These are phyloP conservation scores for Neckera pumila DNA, from an alignment of 225 moss, liverwort and hornwort genomes.

Conservation along the genomic window DNA sequence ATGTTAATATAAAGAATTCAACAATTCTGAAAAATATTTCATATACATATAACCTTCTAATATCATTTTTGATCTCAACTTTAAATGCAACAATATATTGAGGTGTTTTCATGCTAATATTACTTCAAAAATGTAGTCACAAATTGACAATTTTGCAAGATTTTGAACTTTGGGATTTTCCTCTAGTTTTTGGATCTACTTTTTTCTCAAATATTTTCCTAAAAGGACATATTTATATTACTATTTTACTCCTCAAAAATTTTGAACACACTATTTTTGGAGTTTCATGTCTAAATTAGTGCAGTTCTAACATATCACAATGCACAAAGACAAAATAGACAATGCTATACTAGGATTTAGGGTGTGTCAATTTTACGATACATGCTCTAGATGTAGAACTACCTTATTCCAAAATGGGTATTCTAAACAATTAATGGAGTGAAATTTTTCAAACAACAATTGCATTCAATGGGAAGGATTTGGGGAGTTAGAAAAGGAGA, in stretches of 20 bases:
- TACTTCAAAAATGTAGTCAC: neutral
- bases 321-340: neutral
- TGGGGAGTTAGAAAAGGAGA: fast-evolving
- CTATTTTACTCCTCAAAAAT: neutral
- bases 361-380: neutral
- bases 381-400: fast-evolving
- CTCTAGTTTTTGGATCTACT: neutral
- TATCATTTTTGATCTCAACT: no score
- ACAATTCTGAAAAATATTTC: neutral
- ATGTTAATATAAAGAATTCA: neutral
- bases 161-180: neutral
- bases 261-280: neutral
- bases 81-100: neutral
- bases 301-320: neutral
- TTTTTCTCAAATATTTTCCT: fast-evolving
- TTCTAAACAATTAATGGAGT: neutral
- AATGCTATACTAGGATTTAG: neutral
- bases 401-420: neutral
- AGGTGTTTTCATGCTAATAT: neutral
- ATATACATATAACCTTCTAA: neutral
- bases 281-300: neutral
- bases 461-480: neutral
- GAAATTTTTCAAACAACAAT: fast-evolving
- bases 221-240: fast-evolving
- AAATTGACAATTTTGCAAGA: neutral